Evolutionary conservation across 345 rosid genomes (phyloP), one percentile per base, ranked within the genome.

Genomic region (Gossypium australe): DNA sequence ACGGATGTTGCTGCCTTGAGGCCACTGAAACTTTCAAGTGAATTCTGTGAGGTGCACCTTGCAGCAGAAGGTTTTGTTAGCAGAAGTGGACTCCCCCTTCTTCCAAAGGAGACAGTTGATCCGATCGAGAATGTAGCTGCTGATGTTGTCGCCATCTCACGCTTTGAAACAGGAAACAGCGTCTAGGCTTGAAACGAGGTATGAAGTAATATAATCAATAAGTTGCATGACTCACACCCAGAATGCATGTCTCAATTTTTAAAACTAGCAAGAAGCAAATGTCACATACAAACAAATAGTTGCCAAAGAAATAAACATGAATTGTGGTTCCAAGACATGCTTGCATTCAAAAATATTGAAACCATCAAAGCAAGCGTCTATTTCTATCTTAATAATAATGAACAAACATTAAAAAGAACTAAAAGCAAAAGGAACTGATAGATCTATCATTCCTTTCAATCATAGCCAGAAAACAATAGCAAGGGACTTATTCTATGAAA

Each of bases 141-240:
- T 58, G 93, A 68, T 68, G 91, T 81, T 71, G 97, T 85, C 14
- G 97, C 98, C 97, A 92, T 92, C 76, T 75, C 53, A 53, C 34
- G 27, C 73, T 69, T 79, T 76, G 52, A 72, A 76, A 51, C 53
- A 65, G 66, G 18, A 62, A 56, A 58, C 20, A 24, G 70, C 13
- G 51, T 73, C 63, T 59, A 22, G 22, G 9, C 22, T 75, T 51
- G 25, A 65, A 74, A 34, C 12, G 51, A 11, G 45, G 45, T 51
- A 49, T 11, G 16, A 49, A 51, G 10, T 8, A 51, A 47, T 14
- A 49, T 51, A 52, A 27, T 70, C 24, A 51, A 29, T 41, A 25
- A 67, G 57, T 57, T 8, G 20, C 12, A 48, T 24, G 11, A 67
- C 25, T 47, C 43, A 13, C 7, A 67, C n/a, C 2, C 12, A 48